A percentile compares a stretch with the other conserved stretches of the same genome.
phyloP scores from a whole-genome alignment of 768 basidiomycete species.

The Rubroboletus pulcherrimus region DNA sequence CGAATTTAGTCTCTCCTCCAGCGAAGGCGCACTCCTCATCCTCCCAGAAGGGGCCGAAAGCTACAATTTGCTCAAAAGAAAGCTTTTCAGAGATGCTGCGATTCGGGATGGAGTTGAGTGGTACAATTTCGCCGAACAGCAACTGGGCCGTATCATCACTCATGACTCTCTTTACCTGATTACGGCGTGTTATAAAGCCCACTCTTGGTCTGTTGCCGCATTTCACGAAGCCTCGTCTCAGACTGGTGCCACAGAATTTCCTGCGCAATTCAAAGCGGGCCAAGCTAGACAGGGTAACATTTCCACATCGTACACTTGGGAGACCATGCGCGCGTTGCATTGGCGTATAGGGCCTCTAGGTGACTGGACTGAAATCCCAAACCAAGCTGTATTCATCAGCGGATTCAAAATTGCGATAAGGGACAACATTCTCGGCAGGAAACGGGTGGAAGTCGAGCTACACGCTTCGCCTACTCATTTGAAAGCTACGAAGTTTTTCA shows the following conservation, averaged over 20 bases:
- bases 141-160: conserved; percentile 11
- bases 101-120: conserved; percentile 20
- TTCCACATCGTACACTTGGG: conserved; percentile 11
- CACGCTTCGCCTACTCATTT: neutral
- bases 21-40: conserved; percentile 29
- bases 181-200: conserved; percentile 12
- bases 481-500: neutral
- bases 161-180: conserved; percentile 30
- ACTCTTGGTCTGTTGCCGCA: conserved; percentile 27
- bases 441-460: neutral
- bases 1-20: conserved; percentile 12
- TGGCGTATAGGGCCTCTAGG: conserved; percentile 4
- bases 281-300: conserved; percentile 2
- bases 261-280: conserved; percentile 15
- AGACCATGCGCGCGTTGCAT: conserved; percentile 6
- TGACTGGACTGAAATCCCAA: neutral
- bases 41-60: conserved; percentile 29
- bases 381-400: conserved; percentile 21
- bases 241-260: neutral
- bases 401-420: conserved; percentile 22
- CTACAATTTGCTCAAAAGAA: conserved; percentile 17
- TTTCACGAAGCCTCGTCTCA: conserved; percentile 6
- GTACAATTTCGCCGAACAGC: conserved; percentile 25
- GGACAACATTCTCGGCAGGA: conserved; percentile 5
- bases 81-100: conserved; percentile 20